These are phyloP conservation scores for Pythium rhizo-oryzae DNA, from an alignment of 352 stramenopile species.

Conservation along the genomic window DNA sequence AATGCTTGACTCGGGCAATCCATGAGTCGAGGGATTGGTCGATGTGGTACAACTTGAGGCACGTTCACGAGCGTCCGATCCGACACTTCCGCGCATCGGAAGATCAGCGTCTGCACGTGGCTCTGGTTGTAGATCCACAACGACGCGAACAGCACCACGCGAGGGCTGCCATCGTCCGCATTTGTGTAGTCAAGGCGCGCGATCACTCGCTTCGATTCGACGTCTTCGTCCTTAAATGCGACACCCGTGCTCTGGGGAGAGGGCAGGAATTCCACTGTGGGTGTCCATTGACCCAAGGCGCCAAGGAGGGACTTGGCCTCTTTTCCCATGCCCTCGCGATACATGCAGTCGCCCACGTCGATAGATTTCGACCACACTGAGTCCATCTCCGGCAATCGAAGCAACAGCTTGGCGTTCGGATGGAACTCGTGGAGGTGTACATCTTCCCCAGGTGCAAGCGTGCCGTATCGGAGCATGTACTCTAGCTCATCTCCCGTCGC, in stretches of 20 bases:
- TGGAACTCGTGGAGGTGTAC: constrained; percentile 85
- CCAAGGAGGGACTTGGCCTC: constrained; percentile 66
- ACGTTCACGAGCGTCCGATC: constrained; percentile 47
- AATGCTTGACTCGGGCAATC: constrained; percentile 83
- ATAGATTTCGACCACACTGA: constrained; percentile 80
- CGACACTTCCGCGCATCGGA: constrained; percentile 68
- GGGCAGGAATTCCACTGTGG: constrained; percentile 75
- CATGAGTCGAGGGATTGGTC: constrained; percentile 78
- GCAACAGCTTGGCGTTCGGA: constrained; percentile 64
- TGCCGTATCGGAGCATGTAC: constrained; percentile 57
- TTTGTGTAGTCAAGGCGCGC: constrained; percentile 86
- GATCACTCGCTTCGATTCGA: constrained; percentile 62
- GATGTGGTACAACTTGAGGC: constrained; percentile 66
- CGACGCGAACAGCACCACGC: constrained; percentile 82
- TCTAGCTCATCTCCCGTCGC: constrained; percentile 25
- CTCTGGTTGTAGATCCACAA: constrained; percentile 92
- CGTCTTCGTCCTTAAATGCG: constrained; percentile 68
- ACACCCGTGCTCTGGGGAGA: constrained; percentile 54
- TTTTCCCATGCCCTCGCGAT: constrained; percentile 72
- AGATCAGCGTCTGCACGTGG: constrained; percentile 77
- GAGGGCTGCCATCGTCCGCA: constrained; percentile 79
- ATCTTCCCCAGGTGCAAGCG: constrained; percentile 81
- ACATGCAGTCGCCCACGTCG: constrained; percentile 82
- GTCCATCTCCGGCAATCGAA: constrained; percentile 86
- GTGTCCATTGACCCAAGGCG: constrained; percentile 50